Base-by-base conservation (phyloP, 2,329 filamentous ascomycete genomes). In the Didymella exigua region DNA sequence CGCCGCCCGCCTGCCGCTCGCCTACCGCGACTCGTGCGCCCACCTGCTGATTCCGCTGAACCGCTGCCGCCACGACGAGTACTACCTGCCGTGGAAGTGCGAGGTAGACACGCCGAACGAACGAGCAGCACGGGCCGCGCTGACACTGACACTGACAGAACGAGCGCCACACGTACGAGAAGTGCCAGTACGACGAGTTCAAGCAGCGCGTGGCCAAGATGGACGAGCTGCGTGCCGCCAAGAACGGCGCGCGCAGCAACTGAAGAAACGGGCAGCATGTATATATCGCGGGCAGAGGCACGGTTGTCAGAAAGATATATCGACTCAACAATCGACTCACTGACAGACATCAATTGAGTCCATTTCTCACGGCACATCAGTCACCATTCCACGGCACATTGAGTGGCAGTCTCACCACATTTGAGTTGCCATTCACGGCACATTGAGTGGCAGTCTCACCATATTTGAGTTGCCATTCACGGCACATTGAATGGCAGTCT, bases 181-280 rank as follows among this genome's bases (percentile, higher is more conserved):
- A 98, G 78, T 99, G 95, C 86, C 95, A 99, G 75, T 99, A 99
- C 79, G 90, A 90, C 63, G 95, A 98, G 77, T 99, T 99, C 84
- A 96, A 96, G 87, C 91, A 93, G 84, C 88, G 95, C 55, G 95
- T 99, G 63, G 91, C 89, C 73, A 98, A 96, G 87, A 99, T 99
- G 95, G 87, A 98, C 71, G 93, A 99, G 82, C 80, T 99, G 73
- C 86, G 92, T 74, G 93, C 86, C 65, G 87, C 90, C 57, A 96
- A 96, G 85, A 86, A 80, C 55, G 92, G 91, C 59, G 87, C 84
- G 71, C 86, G 93, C 77, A 96, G 90, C 83, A 97, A 96, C 79
- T 96, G 37, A 33, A 11, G 21, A 16, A n/a, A 27, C 27, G 18
- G 37, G 29, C 41, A 41, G 65, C 67, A 66, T 73, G 68, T 74